phyloP scores from a whole-genome alignment of 2,329 filamentous ascomycete species.

The Pyricularia sp. region DNA sequence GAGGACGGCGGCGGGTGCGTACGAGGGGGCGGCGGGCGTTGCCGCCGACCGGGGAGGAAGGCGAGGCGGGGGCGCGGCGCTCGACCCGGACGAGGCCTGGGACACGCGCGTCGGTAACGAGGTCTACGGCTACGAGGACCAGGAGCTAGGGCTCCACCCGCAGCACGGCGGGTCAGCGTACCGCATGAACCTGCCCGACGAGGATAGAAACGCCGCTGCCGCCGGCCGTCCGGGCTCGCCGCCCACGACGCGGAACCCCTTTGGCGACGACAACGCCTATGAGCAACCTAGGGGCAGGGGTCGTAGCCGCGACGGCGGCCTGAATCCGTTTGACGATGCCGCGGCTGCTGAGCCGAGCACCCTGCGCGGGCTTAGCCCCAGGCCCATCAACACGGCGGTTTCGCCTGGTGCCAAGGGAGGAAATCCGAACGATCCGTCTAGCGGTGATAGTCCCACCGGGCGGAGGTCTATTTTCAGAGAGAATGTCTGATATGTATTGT shows the following conservation, averaged over 20 bases:
- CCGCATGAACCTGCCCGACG: slow-evolving; percentile 37
- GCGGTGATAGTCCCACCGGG: slow-evolving; percentile 52
- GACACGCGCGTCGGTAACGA: slow-evolving; percentile 70
- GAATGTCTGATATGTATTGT: slow-evolving; percentile 41
- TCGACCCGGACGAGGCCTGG: slow-evolving; percentile 83
- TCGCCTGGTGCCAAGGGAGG: slow-evolving; percentile 18
- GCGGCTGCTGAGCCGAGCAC: slow-evolving; percentile 51
- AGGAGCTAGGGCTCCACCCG: slow-evolving; percentile 52
- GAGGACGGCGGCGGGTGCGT: slow-evolving; percentile 60
- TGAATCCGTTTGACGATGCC: slow-evolving; percentile 61
- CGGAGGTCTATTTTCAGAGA: slow-evolving; percentile 62
- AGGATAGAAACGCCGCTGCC: slow-evolving; percentile 10
- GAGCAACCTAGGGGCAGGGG: slow-evolving; percentile 28
- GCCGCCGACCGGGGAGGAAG: slow-evolving; percentile 18
- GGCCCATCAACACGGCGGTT: slow-evolving; percentile 52
- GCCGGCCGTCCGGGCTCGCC: slow-evolving; percentile 9
- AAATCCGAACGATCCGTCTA: slow-evolving; percentile 19
- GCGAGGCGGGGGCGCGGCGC: slow-evolving; percentile 45
- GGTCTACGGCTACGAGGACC: slow-evolving; percentile 63
- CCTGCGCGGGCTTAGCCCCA: slow-evolving; percentile 64
- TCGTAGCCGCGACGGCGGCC: slow-evolving; percentile 26
- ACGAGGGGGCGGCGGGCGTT: slow-evolving; percentile 45
- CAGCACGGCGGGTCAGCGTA: slow-evolving; percentile 33
- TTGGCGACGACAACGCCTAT: slow-evolving; percentile 13
- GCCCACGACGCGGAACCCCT: slow-evolving; percentile 1